Conservation (phyloP, 805 yeast genomes). For the Suhomyces prunicola region DNA sequence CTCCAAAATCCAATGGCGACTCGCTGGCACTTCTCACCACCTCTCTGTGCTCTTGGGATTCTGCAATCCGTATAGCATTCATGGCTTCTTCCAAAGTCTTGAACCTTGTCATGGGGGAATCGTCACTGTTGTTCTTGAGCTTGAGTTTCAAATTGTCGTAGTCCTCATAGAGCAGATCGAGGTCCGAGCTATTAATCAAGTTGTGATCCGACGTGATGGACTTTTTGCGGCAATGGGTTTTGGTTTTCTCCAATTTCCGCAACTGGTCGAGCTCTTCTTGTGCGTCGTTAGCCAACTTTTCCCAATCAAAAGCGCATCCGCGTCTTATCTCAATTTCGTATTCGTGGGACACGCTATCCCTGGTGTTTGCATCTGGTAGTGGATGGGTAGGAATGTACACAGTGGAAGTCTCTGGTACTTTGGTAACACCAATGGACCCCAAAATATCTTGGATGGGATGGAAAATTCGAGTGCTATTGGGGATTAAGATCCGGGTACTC, state of each 20-base stretch:
- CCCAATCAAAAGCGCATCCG: conserved; percentile 5
- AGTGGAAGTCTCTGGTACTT: conserved; percentile 1
- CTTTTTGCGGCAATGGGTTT: not conserved
- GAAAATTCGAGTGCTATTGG: not conserved
- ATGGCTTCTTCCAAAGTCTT: conserved; percentile 1
- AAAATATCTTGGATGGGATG: conserved; percentile 3
- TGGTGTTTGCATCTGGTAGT: not conserved
- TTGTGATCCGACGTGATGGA: not conserved
- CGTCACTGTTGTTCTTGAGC: not conserved
- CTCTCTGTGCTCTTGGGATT: not conserved
- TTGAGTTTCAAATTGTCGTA: conserved; percentile 1
- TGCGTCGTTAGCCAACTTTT: conserved; percentile 1
- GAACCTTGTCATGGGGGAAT: not conserved
- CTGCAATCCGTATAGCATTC: not conserved
- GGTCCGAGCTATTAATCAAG: not conserved
- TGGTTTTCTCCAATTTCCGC: not conserved
- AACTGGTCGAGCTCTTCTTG: not conserved
- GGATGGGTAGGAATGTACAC: conserved; percentile 3
- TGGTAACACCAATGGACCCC: conserved; percentile 1
- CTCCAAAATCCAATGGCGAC: not conserved
- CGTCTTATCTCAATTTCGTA: conserved; percentile 3
- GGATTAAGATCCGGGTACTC: not conserved
- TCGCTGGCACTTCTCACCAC: not conserved
- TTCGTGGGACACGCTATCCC: not conserved
- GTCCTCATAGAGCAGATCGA: not conserved